These are phyloP conservation scores for Dionaea muscipula DNA, from an alignment of 179 eudicot species.

Conservation along the genomic window DNA sequence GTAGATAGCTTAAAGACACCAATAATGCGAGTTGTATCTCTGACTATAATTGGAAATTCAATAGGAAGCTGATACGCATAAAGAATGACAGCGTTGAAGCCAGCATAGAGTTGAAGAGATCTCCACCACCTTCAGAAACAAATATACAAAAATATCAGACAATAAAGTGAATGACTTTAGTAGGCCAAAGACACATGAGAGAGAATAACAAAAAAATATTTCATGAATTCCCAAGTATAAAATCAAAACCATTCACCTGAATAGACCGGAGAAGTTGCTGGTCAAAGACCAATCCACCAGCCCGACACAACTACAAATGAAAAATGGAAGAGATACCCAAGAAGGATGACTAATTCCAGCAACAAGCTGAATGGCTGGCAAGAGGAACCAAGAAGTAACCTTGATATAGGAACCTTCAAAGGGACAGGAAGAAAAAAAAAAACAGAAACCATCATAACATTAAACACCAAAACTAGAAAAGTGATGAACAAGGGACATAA, in stretches of 20 bases:
- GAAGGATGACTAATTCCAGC: conserved; percentile 92
- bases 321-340: conserved; percentile 94
- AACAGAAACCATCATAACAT: conserved; percentile 8
- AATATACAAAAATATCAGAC: conserved; percentile 5
- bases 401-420: conserved; percentile 58
- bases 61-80: conserved; percentile 67
- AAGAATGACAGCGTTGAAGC: conserved; percentile 42
- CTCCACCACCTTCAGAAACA: conserved; percentile 67
- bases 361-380: conserved; percentile 76
- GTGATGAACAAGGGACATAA: not conserved
- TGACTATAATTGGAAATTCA: conserved; percentile 20
- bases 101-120: conserved; percentile 58
- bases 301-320: conserved; percentile 87
- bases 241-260: conserved; percentile 40
- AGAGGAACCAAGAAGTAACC: conserved; percentile 70
- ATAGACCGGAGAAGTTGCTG: conserved; percentile 93
- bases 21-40: conserved; percentile 29
- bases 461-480: not conserved
- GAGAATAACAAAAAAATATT: not conserved
- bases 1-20: conserved; percentile 59
- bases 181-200: not conserved
- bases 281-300: conserved; percentile 97
- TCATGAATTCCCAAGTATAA: not conserved
- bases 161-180: not conserved
- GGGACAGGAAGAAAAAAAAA: conserved; percentile 15